Base-by-base conservation (phyloP, 345 rosid species). In the Syzygium jambos region DNA sequence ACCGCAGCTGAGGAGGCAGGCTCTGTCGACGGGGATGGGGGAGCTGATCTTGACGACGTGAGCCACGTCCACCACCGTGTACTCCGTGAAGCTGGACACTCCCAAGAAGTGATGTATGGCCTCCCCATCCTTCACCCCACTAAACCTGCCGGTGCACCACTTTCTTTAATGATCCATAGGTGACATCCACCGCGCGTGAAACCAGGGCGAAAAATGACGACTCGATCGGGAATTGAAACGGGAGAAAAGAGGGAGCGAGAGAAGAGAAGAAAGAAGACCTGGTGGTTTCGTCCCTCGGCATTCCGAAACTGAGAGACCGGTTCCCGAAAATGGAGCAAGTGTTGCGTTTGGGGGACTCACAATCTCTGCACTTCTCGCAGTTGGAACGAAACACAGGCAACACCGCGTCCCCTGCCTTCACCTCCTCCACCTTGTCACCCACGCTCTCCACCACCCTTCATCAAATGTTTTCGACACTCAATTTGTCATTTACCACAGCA, bases 371-470 rank as follows among this genome's bases (percentile, higher is more conserved):
- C 25, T 92, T 93, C 56, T 90, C 92, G 51, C 97, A 96, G n/a
- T 94, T 78, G 38, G 93, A 86, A 4, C 63, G 88, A 86, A 94
- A 95, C 78, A 93, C 93, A 9, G 96, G 96, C 86, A 95, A n/a
- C 85, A 93, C 98, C 7, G 84, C 10, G 68, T 94, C 98, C 51
- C 97, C 95, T 92, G 90, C 91, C 25, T 88, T 88, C 54, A 95
- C 91, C 86, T 91, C 95, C 8, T 92, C 90, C 77, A 95, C 97
- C 14, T 90, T 23, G 57, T 92, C 95, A 5, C 99, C 98, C 22
- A 93, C 92, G 54, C 99, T 96, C 93, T 96, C 98, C n/a, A 95
- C 96, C 88, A 93, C 92, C 52, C 98, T 95, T 53, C 29, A 43
- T 43, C 46, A 22, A 23, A 21, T 63, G 7, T 38, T 73, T 19